Evolutionary conservation across 1,284 basidiomycete genomes (phyloP), one percentile per base, ranked within the genome.

Genomic region (Marasmius fiardii): DNA sequence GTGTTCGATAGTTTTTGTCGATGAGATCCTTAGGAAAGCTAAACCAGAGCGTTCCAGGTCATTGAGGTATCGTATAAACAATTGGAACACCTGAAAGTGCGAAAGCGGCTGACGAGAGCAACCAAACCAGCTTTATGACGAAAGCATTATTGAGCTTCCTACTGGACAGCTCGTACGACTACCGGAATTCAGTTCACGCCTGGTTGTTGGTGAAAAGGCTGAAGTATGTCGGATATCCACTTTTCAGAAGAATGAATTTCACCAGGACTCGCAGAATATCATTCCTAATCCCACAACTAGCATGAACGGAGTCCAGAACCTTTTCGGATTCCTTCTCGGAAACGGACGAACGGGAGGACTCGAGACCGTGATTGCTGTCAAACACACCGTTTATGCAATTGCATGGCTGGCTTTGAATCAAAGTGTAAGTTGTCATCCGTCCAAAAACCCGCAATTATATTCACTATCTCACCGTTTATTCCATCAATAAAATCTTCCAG

Each of bases 351-450:
- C 77, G 24, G 73, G 73, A 50, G 64, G 68, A 48, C 64, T 75
- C 20, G 87, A 89, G 58, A 84, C 81, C 1, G 88, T 93, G 21
- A 76, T 95, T 24, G 79, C 83, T 24, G 82, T 95, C 39, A 83
- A 82, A 62, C 93, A 93, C 56, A 88, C 85, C 11, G 85, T 91
- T 33, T 79, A 94, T 55, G 91, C 87, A 21, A 75, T 97, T 60
- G 84, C 88, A 48, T 97, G 94, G 94, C 78, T 95, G 12, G 94
- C 92, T 14, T 76, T 95, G 57, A 95, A 93, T 64, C 94, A 95
- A 76, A 82, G 80, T 53, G 92, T 92, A 65, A 60, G 83, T 69
- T 7, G 20, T 6, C 14, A 6, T 37, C 43, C 52, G 52, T 54
- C 49, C n/a, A n/a, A n/a, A n/a, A 31, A 31, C 28, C 10, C 28